Conservation (phyloP, 306 rosid genomes). For the Elaeagnus macrophylla region DNA sequence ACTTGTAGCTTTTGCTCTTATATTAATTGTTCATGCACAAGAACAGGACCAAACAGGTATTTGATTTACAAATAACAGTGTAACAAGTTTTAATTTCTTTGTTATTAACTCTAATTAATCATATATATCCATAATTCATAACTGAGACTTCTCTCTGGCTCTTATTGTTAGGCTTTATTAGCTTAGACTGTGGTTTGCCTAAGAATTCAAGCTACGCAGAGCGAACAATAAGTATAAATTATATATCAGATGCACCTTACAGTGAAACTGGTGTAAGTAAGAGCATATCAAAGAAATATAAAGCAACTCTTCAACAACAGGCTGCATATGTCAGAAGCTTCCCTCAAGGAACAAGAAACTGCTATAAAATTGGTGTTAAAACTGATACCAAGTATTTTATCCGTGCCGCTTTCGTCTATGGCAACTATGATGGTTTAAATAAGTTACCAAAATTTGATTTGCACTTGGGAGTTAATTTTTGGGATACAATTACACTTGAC, state of each 20-base stretch:
- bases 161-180: too few relatives aligned
- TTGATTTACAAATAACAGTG: neutral
- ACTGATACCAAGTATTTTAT: constrained; percentile 20
- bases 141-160: neutral
- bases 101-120: too few relatives aligned
- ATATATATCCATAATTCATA: neutral
- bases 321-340: constrained; percentile 18
- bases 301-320: neutral
- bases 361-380: constrained; percentile 17
- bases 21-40: neutral
- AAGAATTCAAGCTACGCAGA: constrained; percentile 20
- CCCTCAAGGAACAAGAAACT: constrained; percentile 28
- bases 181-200: constrained; percentile 46
- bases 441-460: constrained; percentile 13
- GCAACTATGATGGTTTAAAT: constrained; percentile 24
- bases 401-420: constrained; percentile 19
- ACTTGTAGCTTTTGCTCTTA: neutral
- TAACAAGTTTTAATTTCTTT: neutral
- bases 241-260: constrained; percentile 41
- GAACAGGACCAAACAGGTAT: constrained; percentile 3
- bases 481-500: constrained; percentile 22
- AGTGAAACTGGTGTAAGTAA: constrained; percentile 23
- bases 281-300: neutral
- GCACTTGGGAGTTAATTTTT: constrained; percentile 17
- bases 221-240: constrained; percentile 18